Percentiles rank a stretch among this genome's conserved stretches.
Evolutionary conservation across 352 stramenopile genomes (phyloP).

Genomic region (Pythium dissimile): DNA sequence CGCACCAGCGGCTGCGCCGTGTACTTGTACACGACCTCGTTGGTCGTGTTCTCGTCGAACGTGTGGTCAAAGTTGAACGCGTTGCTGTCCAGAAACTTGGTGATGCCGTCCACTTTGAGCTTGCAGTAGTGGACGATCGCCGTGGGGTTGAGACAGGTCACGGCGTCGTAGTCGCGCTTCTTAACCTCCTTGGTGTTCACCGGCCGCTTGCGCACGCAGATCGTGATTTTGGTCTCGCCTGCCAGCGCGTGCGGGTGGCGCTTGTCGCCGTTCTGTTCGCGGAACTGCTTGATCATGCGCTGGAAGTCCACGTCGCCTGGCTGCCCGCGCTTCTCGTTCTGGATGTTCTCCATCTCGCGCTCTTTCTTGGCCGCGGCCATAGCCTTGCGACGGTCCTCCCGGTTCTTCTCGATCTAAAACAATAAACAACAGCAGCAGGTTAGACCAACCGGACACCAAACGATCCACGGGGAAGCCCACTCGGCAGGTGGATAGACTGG

Average conservation of each 20-base stretch:
- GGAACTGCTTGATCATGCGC: conserved; percentile 87
- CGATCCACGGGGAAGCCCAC: neutral
- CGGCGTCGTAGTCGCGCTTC: conserved; percentile 93
- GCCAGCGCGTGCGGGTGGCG: conserved; percentile 35
- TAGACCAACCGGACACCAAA: too few species aligned
- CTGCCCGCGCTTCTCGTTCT: conserved; percentile 78
- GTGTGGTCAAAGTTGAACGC: conserved; percentile 92
- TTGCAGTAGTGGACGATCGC: conserved; percentile 97
- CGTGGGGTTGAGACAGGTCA: conserved; percentile 94
- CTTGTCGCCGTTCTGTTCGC: conserved; percentile 72
- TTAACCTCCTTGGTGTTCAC: conserved; percentile 91
- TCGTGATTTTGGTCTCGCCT: conserved; percentile 90
- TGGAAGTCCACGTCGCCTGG: conserved; percentile 91
- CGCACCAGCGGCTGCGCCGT: conserved; percentile 92
- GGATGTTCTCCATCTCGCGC: conserved; percentile 73
- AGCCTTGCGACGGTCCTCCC: conserved; percentile 74
- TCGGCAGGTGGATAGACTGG: neutral
- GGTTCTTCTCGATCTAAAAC: conserved; percentile 86
- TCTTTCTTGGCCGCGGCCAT: conserved; percentile 87
- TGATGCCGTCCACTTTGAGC: conserved; percentile 97
- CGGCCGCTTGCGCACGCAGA: conserved; percentile 95
- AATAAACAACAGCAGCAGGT: too few species aligned
- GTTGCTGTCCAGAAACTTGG: conserved; percentile 97
- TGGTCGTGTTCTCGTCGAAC: conserved; percentile 92
- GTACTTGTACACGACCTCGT: conserved; percentile 92